Percentiles rank a stretch among this genome's conserved stretches.
phyloP scores from a whole-genome alignment of 2,329 filamentous ascomycete species.

The Botrytis fabae region DNA sequence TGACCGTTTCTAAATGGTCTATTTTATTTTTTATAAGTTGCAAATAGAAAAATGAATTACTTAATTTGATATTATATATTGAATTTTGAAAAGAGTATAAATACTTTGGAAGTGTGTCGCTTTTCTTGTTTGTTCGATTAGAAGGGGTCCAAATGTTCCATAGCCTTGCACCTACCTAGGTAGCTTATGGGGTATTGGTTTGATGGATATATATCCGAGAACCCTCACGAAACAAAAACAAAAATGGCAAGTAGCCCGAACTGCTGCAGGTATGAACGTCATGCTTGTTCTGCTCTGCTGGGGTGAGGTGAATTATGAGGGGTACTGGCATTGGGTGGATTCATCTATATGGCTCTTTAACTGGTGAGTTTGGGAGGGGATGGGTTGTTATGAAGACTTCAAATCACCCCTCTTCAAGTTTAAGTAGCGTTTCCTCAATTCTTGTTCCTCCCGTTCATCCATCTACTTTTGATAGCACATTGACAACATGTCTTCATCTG shows the following conservation, averaged over 20 bases:
- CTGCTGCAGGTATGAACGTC: background rate
- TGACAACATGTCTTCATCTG: constrained; percentile 15
- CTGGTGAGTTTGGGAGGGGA: background rate
- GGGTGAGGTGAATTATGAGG: background rate
- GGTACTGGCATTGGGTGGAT: background rate
- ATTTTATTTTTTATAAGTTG: background rate
- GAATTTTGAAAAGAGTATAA: background rate
- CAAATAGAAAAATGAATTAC: background rate
- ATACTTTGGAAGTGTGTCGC: background rate
- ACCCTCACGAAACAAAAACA: background rate
- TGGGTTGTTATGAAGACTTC: background rate
- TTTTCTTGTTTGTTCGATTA: background rate
- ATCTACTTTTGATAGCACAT: background rate
- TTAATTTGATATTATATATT: background rate
- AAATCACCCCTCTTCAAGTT: background rate
- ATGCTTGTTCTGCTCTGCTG: background rate
- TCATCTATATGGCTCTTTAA: background rate
- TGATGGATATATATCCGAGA: background rate
- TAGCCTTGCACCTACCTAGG: background rate
- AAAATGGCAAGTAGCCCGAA: background rate
- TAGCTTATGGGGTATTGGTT: background rate
- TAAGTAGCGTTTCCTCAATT: background rate
- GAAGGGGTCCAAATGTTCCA: no score
- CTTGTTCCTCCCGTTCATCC: background rate
- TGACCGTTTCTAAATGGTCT: fast-evolving